phyloP scores from a whole-genome alignment of 495 filamentous ascomycete genomes.

The Neurospora africana region DNA sequence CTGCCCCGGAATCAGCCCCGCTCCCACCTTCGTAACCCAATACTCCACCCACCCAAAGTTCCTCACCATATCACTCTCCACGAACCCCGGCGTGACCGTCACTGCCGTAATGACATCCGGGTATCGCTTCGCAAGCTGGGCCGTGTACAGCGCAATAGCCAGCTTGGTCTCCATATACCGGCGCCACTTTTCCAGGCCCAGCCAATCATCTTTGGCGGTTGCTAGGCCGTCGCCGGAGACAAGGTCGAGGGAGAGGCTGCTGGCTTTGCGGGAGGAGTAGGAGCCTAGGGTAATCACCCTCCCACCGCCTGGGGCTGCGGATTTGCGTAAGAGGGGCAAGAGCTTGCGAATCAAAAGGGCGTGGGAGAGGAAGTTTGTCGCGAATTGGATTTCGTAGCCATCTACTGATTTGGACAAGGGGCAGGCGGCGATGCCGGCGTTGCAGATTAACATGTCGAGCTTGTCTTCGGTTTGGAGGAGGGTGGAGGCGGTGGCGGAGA shows the following conservation, averaged over 20 bases:
- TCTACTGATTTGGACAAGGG: neutral
- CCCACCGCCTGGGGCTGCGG: neutral
- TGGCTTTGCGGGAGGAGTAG: neutral
- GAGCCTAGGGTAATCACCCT: neutral
- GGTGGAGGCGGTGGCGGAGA: neutral
- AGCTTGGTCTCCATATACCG: neutral
- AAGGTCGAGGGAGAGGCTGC: neutral
- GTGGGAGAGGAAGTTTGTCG: neutral
- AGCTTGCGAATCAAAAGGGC: neutral
- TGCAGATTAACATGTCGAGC: fast-evolving
- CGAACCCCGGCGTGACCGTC: neutral
- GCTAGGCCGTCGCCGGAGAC: neutral
- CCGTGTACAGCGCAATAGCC: fast-evolving
- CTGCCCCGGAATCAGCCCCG: neutral
- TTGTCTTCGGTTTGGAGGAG: neutral
- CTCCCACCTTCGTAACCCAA: neutral
- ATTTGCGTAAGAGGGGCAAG: neutral
- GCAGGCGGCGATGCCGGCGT: neutral
- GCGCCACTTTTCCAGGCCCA: neutral
- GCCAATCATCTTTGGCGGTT: neutral
- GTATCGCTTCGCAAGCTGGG: neutral
- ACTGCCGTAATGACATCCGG: neutral
- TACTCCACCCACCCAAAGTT: neutral
- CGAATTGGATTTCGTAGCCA: neutral
- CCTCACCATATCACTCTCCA: neutral